phyloP scores from a whole-genome alignment of 805 yeast species.

The Pichia manshurica region DNA sequence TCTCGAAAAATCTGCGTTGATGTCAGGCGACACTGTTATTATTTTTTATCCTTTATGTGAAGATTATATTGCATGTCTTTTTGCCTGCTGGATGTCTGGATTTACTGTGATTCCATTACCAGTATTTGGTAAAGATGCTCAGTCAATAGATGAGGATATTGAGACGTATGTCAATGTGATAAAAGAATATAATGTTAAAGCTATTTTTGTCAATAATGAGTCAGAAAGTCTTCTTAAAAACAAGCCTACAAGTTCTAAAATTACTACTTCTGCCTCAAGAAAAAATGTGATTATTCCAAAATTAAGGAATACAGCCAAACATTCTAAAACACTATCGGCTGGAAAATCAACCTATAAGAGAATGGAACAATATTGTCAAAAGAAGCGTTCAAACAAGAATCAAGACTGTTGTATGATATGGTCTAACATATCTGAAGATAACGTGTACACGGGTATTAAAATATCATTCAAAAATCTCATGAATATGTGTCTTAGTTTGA shows the following conservation, averaged over 20 bases:
- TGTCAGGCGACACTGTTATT: conserved; percentile 67
- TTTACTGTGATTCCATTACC: conserved; percentile 69
- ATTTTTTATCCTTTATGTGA: conserved; percentile 84
- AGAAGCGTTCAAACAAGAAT: conserved; percentile 29
- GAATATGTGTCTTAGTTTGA: conserved; percentile 79
- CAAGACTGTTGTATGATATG: conserved; percentile 43
- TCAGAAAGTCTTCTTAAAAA: conserved; percentile 63
- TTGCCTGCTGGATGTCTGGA: conserved; percentile 84
- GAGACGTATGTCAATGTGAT: conserved; percentile 58
- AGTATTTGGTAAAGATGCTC: conserved; percentile 54
- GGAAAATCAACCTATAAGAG: conserved; percentile 36
- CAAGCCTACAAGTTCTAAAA: conserved; percentile 54
- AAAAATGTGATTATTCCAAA: conserved; percentile 37
- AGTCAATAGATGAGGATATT: conserved; percentile 65
- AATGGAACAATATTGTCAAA: conserved; percentile 31
- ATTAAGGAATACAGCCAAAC: conserved; percentile 61
- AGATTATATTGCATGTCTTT: conserved; percentile 74
- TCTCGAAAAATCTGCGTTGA: conserved; percentile 56
- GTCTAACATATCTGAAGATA: conserved; percentile 69
- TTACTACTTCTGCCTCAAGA: conserved; percentile 39
- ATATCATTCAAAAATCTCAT: conserved; percentile 59
- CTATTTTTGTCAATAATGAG: conserved; percentile 73
- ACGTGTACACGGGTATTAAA: conserved; percentile 52
- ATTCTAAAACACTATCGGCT: conserved; percentile 34
- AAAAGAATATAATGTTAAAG: conserved; percentile 64